Percentiles rank a stretch among this genome's conserved stretches.
These are phyloP conservation scores for Lotmaria passim DNA, from an alignment of 208 protist species.

Conservation along the genomic window DNA sequence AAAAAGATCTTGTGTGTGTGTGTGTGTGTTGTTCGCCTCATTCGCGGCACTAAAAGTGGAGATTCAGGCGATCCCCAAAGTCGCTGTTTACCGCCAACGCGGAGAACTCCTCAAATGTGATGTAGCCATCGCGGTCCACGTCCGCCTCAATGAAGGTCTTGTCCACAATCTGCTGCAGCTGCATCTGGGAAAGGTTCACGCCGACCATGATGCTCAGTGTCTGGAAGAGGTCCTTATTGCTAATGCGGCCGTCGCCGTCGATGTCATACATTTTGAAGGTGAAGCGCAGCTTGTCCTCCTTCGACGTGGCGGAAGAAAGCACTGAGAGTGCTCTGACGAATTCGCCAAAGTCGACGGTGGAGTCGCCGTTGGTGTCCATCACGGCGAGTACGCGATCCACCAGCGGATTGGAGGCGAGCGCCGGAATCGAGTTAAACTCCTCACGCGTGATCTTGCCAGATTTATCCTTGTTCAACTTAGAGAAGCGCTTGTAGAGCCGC, in stretches of 20 bases:
- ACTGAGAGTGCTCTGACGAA: conserved; percentile 87
- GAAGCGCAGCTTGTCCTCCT: conserved; percentile 88
- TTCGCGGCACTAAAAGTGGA: conserved; percentile 65
- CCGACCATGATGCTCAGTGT: conserved; percentile 95
- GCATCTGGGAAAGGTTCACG: conserved; percentile 85
- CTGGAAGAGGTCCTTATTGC: conserved; percentile 92
- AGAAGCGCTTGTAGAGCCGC: conserved; percentile 85
- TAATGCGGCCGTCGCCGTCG: conserved; percentile 94
- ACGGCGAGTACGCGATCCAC: conserved; percentile 83
- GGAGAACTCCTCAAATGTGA: conserved; percentile 93
- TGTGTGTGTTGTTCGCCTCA: not conserved
- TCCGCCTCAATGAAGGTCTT: conserved; percentile 96
- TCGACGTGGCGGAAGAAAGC: conserved; percentile 71
- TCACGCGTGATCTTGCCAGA: conserved; percentile 73
- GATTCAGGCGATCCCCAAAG: conserved; percentile 84
- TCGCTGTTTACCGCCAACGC: conserved; percentile 69
- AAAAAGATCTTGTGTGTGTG: conserved; percentile 10
- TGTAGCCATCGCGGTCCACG: conserved; percentile 90
- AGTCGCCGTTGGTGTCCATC: conserved; percentile 77
- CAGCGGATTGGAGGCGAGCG: conserved; percentile 85
- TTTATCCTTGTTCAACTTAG: conserved; percentile 77
- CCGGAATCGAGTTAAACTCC: conserved; percentile 74
- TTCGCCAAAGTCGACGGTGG: conserved; percentile 82
- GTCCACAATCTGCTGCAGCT: conserved; percentile 96
- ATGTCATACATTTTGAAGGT: conserved; percentile 96